Evolutionary conservation across 2,329 filamentous ascomycete genomes (phyloP).

Genomic region (Colletotrichum tabaci): DNA sequence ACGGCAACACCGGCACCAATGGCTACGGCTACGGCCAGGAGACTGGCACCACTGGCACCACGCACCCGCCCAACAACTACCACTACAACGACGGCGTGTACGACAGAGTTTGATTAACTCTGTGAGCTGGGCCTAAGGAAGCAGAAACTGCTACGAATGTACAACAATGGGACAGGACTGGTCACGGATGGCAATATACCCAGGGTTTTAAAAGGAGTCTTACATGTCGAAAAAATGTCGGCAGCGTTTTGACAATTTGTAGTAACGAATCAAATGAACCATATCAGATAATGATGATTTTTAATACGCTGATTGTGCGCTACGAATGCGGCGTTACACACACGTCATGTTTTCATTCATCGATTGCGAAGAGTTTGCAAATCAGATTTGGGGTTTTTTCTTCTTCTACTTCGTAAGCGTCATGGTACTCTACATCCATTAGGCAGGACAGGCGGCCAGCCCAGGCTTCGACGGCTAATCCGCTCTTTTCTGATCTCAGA

Average conservation of each 20-base stretch:
- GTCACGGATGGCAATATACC: conserved; percentile 35
- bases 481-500: too few relatives aligned
- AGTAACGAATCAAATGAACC: conserved; percentile 2
- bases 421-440: too few relatives aligned
- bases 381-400: too few relatives aligned
- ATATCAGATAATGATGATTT: not conserved
- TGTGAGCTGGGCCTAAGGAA: conserved; percentile 42
- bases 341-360: not conserved
- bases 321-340: not conserved
- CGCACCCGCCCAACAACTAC: conserved; percentile 46
- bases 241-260: conserved; percentile 7
- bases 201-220: conserved; percentile 17
- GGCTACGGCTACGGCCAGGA: conserved; percentile 31
- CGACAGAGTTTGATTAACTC: conserved; percentile 26
- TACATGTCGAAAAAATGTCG: not conserved
- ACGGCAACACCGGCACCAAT: conserved; percentile 5
- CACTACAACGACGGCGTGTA: conserved; percentile 58
- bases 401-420: not conserved
- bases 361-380: too few relatives aligned
- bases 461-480: not conserved
- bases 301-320: not conserved
- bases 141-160: conserved; percentile 20
- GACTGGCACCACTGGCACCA: conserved; percentile 30
- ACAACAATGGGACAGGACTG: not conserved
- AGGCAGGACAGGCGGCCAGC: not conserved